phyloP scores from a whole-genome alignment of 495 filamentous ascomycete species.

The Aspergillus diversus region DNA sequence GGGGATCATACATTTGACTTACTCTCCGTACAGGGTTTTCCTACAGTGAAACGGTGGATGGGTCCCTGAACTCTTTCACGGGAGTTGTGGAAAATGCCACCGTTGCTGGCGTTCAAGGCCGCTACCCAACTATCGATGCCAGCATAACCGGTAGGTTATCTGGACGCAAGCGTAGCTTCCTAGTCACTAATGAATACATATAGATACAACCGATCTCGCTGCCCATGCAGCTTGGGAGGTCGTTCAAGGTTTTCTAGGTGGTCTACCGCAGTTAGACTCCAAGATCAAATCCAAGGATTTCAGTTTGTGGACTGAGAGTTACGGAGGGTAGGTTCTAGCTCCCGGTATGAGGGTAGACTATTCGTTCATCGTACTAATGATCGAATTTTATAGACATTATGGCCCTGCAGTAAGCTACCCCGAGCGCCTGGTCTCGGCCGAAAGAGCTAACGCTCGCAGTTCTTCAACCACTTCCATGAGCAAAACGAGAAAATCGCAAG shows the following conservation, averaged over 20 bases:
- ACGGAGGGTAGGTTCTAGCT: conserved; percentile 59
- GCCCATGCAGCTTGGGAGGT: conserved; percentile 61
- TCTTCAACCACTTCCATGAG: conserved; percentile 60
- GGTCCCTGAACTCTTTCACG: conserved; percentile 50
- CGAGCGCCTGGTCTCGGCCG: conserved; percentile 44
- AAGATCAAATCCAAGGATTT: conserved; percentile 58
- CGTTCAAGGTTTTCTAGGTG: conserved; percentile 58
- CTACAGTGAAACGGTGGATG: conserved; percentile 45
- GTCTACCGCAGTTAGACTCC: conserved; percentile 50
- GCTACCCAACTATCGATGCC: conserved; percentile 52
- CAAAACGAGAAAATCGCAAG: conserved; percentile 62
- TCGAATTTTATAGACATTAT: conserved; percentile 45
- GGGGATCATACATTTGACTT: not conserved
- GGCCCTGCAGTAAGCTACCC: conserved; percentile 50
- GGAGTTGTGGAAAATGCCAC: conserved; percentile 47
- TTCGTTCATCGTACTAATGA: not conserved
- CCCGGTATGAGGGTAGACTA: too few relatives aligned
- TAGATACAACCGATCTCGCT: conserved; percentile 58
- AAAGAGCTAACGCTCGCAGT: conserved; percentile 28
- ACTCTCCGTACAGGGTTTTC: conserved; percentile 52
- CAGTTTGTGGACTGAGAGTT: conserved; percentile 56
- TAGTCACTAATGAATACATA: too few relatives aligned
- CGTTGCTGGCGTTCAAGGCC: conserved; percentile 47
- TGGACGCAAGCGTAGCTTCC: too few relatives aligned
- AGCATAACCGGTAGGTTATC: conserved; percentile 39